These are phyloP conservation scores for Suillus americanus DNA, from an alignment of 768 basidiomycete species.

Conservation along the genomic window DNA sequence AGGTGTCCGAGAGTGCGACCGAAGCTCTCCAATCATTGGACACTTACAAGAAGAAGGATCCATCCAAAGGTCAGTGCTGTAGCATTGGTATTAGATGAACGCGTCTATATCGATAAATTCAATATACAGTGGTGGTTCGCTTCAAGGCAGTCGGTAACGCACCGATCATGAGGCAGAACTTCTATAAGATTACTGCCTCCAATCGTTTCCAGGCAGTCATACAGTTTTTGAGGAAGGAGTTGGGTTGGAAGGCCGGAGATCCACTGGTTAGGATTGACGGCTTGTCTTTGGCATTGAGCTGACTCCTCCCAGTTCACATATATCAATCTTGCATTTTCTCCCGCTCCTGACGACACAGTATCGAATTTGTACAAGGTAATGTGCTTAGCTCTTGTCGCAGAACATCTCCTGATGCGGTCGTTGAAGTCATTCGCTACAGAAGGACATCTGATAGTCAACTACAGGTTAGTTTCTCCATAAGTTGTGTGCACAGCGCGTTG, in stretches of 20 bases:
- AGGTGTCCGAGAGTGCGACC: conserved; percentile 29
- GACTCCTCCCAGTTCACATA: conserved; percentile 58
- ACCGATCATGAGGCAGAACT: conserved; percentile 98
- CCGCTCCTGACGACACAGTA: conserved; percentile 75
- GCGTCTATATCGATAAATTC: not conserved
- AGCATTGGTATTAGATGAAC: not conserved
- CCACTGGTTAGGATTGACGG: conserved; percentile 59
- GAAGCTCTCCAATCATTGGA: conserved; percentile 76
- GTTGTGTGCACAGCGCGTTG: too few species aligned
- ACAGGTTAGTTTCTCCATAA: conserved; percentile 52
- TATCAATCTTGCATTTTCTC: conserved; percentile 76
- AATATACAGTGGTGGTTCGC: conserved; percentile 77
- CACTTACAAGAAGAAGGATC: conserved; percentile 84
- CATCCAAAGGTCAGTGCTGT: conserved; percentile 59
- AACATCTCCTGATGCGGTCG: not conserved
- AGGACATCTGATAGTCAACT: conserved; percentile 89
- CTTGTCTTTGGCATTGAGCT: conserved; percentile 50
- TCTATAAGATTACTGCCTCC: conserved; percentile 94
- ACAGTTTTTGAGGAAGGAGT: conserved; percentile 85
- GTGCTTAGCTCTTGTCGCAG: not conserved
- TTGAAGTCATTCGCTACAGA: conserved; percentile 82
- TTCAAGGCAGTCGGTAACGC: conserved; percentile 98
- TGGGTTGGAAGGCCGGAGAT: conserved; percentile 84
- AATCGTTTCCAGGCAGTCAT: conserved; percentile 96
- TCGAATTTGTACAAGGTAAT: conserved; percentile 65